These are phyloP conservation scores for Saturnispora ahearnii DNA, from an alignment of 805 yeast genomes.

Conservation along the genomic window DNA sequence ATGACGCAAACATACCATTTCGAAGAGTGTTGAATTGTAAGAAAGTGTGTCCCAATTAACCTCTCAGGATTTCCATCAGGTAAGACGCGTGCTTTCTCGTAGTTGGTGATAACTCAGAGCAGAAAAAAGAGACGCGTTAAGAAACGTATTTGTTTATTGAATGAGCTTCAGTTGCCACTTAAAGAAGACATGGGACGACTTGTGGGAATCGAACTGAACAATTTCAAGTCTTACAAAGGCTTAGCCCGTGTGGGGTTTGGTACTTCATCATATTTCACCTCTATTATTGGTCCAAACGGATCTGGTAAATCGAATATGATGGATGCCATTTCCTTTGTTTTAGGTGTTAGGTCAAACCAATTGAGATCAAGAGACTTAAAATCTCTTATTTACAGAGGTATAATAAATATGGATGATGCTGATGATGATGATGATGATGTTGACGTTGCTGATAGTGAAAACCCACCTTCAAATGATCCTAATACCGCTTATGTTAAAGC, in stretches of 20 bases:
- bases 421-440: conserved; percentile 18
- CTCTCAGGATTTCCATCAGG: no score
- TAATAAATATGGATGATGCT: conserved; percentile 28
- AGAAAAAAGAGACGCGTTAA: background rate
- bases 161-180: background rate
- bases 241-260: conserved; percentile 74
- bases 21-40: no score
- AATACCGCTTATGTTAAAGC: conserved; percentile 68
- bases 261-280: conserved; percentile 60
- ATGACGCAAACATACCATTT: background rate
- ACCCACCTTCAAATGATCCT: conserved; percentile 48
- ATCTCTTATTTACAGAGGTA: conserved; percentile 77
- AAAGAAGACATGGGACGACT: conserved; percentile 59
- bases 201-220: conserved; percentile 65
- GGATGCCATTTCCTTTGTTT: conserved; percentile 87
- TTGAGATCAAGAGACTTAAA: conserved; percentile 64
- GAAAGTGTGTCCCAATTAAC: no score
- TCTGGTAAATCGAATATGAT: conserved; percentile 97
- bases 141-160: background rate
- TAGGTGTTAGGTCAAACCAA: conserved; percentile 71
- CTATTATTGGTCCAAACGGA: conserved; percentile 97
- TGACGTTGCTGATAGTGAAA: conserved; percentile 18
- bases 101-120: background rate
- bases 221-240: conserved; percentile 89
- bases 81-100: background rate